These are phyloP conservation scores for Alternaria sp. DNA, from an alignment of 2,329 filamentous ascomycete genomes.

Conservation along the genomic window DNA sequence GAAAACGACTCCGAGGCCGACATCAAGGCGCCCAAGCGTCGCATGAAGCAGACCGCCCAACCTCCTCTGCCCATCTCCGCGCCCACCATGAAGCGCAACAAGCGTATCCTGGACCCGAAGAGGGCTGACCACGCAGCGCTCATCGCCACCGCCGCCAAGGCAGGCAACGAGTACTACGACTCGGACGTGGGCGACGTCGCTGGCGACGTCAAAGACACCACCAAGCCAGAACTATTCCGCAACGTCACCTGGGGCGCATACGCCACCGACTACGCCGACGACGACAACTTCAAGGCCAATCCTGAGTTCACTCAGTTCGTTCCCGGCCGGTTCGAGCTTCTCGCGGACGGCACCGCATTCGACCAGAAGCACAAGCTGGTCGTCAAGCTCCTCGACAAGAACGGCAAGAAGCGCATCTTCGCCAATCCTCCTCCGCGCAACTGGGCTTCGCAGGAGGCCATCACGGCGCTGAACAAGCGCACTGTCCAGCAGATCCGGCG, in stretches of 20 bases:
- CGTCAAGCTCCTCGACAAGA: constrained; percentile 31
- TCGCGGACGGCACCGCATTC: constrained; percentile 23
- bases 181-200: constrained; percentile 27
- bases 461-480: constrained; percentile 39
- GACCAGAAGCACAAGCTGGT: constrained; percentile 40
- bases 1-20: constrained; percentile 24
- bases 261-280: constrained; percentile 18
- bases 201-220: constrained; percentile 22
- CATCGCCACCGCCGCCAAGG: constrained; percentile 26
- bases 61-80: background rate
- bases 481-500: constrained; percentile 41
- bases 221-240: constrained; percentile 30
- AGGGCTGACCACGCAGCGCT: constrained; percentile 26
- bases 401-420: constrained; percentile 30
- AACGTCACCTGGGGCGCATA: constrained; percentile 35
- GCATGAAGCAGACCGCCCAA: background rate
- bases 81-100: constrained; percentile 25
- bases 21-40: constrained; percentile 4
- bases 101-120: constrained; percentile 28
- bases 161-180: constrained; percentile 34
- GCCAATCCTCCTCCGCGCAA: constrained; percentile 36
- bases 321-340: constrained; percentile 35
- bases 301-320: constrained; percentile 36
- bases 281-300: constrained; percentile 18
- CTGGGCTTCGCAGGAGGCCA: constrained; percentile 34